Evolutionary conservation across 1,284 basidiomycete species (phyloP), one percentile per base, ranked within the genome.

Genomic region (Trichosporon inkin): DNA sequence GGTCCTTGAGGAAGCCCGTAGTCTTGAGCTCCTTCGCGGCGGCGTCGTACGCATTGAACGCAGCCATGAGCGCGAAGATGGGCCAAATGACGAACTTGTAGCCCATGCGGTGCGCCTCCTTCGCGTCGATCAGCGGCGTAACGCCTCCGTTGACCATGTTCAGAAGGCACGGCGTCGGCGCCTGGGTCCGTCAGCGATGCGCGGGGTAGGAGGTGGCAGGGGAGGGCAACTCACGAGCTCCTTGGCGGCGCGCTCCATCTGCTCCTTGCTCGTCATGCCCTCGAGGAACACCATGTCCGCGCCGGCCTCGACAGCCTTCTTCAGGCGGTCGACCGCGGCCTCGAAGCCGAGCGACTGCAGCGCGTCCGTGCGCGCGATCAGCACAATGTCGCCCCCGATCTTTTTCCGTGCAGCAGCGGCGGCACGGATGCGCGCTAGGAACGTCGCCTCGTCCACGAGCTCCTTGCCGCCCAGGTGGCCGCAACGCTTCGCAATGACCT

Each of bases 231-330:
- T 87, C 7, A 84, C 83, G 34, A 90, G 77, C 4, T 84, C 85
- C 37, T 80, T 79, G 55, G 89, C 84, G 1, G 88, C 88, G 2
- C 79, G 78, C 65, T 82, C 80, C 28, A 89, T 82, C 38, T 88
- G 82, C 56, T 86, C 84, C 56, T 85, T 82, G 10, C 83, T 86
- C 74, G 84, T 84, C 41, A 89, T 87, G 56, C 88, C 89, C 77
- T 91, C 89, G 55, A 90, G 88, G 79, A 91, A 91, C 73, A 87
- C 89, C 20, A 89, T 88, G 69, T 90, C 89, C 1, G 89, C 89
- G 35, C 89, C 89, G 5, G 84, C 54, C 20, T 16, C 47, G 19
- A 62, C 54, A 11, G 61, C 61, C 37, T 32, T 41, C 37, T 62
- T 84, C 56, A 91, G 79, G 11, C 89, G 83, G 17, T 70, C 76